phyloP scores from a whole-genome alignment of 345 rosid species.

The Pugionium cornutum region DNA sequence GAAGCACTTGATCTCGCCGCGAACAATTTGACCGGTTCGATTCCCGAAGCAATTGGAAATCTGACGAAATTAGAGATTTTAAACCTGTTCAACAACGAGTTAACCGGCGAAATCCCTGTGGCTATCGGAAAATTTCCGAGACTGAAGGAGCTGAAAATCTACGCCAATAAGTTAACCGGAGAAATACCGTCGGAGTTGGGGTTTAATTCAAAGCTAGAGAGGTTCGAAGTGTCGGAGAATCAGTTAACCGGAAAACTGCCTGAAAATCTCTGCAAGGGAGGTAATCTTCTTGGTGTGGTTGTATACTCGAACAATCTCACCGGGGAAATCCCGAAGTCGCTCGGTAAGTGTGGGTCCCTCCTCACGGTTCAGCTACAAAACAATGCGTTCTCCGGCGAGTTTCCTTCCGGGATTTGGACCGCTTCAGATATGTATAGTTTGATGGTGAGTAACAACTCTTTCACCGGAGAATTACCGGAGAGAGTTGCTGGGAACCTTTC shows the following conservation, averaged over 20 bases:
- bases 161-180: constrained; percentile 63
- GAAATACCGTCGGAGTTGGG: constrained; percentile 71
- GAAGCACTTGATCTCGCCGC: constrained; percentile 51
- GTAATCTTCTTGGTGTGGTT: constrained; percentile 60
- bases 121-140: constrained; percentile 55
- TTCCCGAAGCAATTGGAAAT: constrained; percentile 64
- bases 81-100: constrained; percentile 47
- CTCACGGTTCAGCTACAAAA: constrained; percentile 59
- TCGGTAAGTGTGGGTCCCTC: constrained; percentile 60
- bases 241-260: constrained; percentile 70
- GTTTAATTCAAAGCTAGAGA: constrained; percentile 56
- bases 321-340: constrained; percentile 66
- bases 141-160: constrained; percentile 46
- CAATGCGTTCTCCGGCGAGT: constrained; percentile 75
- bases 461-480: constrained; percentile 72
- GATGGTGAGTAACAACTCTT: constrained; percentile 58
- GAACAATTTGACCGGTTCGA: constrained; percentile 64
- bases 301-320: constrained; percentile 62
- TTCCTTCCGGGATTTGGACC: constrained; percentile 76
- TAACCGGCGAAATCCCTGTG: constrained; percentile 64
- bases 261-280: constrained; percentile 62
- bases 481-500: constrained; percentile 62
- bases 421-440: constrained; percentile 49
- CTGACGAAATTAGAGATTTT: constrained; percentile 48
- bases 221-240: constrained; percentile 61